Conservation (phyloP, 257 asterid genomes). For the Apocynum venetum region DNA sequence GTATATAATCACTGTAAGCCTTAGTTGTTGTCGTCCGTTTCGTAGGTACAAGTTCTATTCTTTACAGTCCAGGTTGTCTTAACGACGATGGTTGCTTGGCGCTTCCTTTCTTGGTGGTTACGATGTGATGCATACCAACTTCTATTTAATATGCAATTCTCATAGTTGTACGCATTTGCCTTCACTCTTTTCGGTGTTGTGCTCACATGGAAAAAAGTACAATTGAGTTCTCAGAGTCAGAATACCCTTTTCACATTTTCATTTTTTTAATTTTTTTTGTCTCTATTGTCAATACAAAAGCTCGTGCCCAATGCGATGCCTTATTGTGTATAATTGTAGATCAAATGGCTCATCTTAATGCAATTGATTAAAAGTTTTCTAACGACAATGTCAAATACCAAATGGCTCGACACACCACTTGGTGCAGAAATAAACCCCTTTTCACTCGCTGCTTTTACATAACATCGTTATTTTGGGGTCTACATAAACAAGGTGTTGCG, state of each 20-base stretch:
- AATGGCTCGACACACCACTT: no score
- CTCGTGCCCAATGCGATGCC: no score
- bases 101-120: constrained; percentile 17
- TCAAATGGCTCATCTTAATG: no score
- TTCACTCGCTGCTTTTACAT: no score
- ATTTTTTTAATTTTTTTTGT: not conserved
- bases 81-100: not conserved
- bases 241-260: not conserved
- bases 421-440: no score
- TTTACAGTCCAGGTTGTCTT: constrained; percentile 19
- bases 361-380: no score
- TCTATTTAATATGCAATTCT: not conserved
- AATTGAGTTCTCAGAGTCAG: not conserved
- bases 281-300: not conserved
- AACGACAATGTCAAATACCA: no score
- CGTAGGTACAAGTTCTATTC: not conserved
- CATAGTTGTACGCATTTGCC: not conserved
- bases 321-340: no score
- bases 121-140: constrained; percentile 32
- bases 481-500: no score
- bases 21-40: not conserved
- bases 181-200: constrained; percentile 10
- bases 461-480: no score
- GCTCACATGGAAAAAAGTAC: constrained; percentile 37
- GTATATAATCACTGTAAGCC: no score